Conservation (phyloP, 345 rosid species). For the Salix purpurea region DNA sequence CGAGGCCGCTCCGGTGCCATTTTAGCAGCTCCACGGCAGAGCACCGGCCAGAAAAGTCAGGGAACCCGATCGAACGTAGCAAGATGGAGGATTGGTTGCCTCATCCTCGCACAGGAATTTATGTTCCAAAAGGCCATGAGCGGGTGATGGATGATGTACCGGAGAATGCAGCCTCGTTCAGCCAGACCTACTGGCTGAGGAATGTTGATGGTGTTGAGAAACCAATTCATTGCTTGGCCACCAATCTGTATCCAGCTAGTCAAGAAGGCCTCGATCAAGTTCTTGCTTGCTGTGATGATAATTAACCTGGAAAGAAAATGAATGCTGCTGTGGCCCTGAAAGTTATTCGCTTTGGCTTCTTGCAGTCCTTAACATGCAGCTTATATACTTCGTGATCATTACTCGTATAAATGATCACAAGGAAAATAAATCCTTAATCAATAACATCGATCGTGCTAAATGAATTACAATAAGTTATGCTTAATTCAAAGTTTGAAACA, state of each 20-base stretch:
- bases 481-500: too few relatives aligned
- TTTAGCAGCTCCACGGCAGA: not conserved
- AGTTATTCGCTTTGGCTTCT: not conserved
- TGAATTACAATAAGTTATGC: too few relatives aligned
- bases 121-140: conserved; percentile 57
- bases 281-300: not conserved
- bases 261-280: not conserved
- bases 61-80: not conserved
- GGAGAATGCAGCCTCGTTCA: conserved; percentile 42
- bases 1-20: not conserved
- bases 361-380: not conserved
- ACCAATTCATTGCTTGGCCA: conserved; percentile 8
- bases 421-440: not conserved
- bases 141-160: conserved; percentile 60
- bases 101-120: conserved; percentile 65
- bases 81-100: conserved; percentile 43
- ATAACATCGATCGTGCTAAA: too few relatives aligned
- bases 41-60: not conserved
- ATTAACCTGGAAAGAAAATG: not conserved
- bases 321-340: not conserved
- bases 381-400: not conserved
- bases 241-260: not conserved
- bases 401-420: not conserved
- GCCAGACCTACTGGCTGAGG: conserved; percentile 48
- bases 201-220: conserved; percentile 49